Evolutionary conservation across 306 rosid species (phyloP), one percentile per base, ranked within the genome.

Genomic region (Sesbania bispinosa): DNA sequence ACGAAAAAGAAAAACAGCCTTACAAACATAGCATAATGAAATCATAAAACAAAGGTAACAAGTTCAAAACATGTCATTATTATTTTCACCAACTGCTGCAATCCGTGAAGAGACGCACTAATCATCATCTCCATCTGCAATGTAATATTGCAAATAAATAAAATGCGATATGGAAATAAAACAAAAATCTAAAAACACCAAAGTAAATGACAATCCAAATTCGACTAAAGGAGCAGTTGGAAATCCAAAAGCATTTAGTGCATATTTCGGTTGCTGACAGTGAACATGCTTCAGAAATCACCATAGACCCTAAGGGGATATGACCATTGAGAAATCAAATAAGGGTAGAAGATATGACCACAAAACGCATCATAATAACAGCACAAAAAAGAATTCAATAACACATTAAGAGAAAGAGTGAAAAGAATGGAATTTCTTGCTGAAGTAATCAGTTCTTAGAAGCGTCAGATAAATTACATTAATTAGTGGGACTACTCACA

Each of bases 81-180:
- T 73, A 73, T 66, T 75, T 59, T 67, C 50, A 39, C 58, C 39
- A 60, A 48, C 47, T 43, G 62, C 77, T 16, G 65, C 78, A 53
- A 58, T 64, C 74, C 78, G 36, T 57, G 24, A 62, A 35, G 41
- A 52, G 11, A 64, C 20, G 45, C 53, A 71, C 75, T 80, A 85
- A 6, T 80, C 88, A 7, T 90, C 93, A 52, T 86, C 96, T 78
- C 53, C 92, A 53, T 85, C 93, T 87, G 89, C 77, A 76, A 67
- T 48, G 72, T 45, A 7, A 63, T 26, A 69, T 26, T 23, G 50
- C 10, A 75, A 11, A 76, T 50, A 77, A 71, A 67, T 67, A 67
- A 62, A 55, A 63, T 5, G 10, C 24, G 27, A 11, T 19, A 63
- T 29, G 33, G 5, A 60, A 45, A 52, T 67, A 60, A 57, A 45